A percentile compares a stretch with the other conserved stretches of the same genome.
These are phyloP conservation scores for Salvia sclarea DNA, from an alignment of 305 asterid genomes.

Conservation along the genomic window DNA sequence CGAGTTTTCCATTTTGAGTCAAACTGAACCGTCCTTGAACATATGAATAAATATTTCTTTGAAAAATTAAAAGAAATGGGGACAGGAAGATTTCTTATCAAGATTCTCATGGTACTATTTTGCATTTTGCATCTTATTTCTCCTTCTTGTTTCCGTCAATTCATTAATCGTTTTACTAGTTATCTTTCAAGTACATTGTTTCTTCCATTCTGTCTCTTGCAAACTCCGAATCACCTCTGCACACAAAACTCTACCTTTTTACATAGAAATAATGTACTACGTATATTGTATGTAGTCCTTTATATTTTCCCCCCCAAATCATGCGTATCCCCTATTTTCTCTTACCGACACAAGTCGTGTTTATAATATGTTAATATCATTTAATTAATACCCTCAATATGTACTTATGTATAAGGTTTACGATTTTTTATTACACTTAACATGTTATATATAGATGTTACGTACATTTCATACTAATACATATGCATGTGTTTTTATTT, in stretches of 20 bases:
- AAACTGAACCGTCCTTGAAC: neutral
- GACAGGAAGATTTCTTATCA: conserved; percentile 8
- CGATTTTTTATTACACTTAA: too few relatives aligned
- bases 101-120: conserved; percentile 28
- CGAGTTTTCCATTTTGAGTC: neutral
- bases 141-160: neutral
- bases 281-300: too few relatives aligned
- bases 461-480: too few relatives aligned
- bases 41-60: neutral
- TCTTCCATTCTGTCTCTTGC: conserved; percentile 26
- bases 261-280: too few relatives aligned
- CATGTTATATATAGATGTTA: too few relatives aligned
- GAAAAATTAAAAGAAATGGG: neutral
- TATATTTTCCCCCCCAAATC: neutral
- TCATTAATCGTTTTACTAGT: conserved; percentile 19
- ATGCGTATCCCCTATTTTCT: neutral
- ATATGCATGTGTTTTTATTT: too few relatives aligned
- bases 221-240: neutral
- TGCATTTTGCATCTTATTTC: neutral
- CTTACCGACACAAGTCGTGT: neutral
- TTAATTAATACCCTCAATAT: too few relatives aligned
- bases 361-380: neutral
- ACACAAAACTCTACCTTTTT: neutral
- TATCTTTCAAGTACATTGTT: conserved; percentile 11
- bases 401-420: too few relatives aligned